Conservation (phyloP, 257 asterid genomes). For the Ilex asprella region DNA sequence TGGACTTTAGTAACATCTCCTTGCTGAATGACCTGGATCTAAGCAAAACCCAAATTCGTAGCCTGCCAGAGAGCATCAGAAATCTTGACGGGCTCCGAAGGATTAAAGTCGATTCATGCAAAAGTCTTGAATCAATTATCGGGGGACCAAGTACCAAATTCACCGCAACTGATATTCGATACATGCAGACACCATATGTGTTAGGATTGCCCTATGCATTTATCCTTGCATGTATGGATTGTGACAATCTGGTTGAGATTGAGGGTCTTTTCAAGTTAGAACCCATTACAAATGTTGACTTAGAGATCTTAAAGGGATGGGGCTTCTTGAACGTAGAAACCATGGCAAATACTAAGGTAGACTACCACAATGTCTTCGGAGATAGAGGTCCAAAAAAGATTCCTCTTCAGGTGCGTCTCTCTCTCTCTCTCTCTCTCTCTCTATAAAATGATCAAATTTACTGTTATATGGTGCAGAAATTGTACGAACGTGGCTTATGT, state of each 20-base stretch:
- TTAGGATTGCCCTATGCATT: no score
- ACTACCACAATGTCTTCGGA: neutral
- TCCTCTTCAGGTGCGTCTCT: slow-evolving; percentile 8
- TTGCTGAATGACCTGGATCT: slow-evolving; percentile 5
- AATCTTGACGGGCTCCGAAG: slow-evolving; percentile 4
- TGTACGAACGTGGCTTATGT: neutral
- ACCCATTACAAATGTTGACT: slow-evolving; percentile 6
- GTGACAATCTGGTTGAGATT: slow-evolving; percentile 6
- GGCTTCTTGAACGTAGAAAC: slow-evolving; percentile 7
- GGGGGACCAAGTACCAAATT: neutral
- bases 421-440: no score
- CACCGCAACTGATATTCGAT: no score
- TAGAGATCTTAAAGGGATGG: neutral
- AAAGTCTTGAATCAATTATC: slow-evolving; percentile 2
- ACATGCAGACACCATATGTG: neutral
- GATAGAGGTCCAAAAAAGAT: slow-evolving; percentile 3
- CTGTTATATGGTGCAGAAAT: neutral
- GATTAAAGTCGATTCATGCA: slow-evolving; percentile 4
- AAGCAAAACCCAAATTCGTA: slow-evolving; percentile 7
- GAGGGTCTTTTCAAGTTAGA: slow-evolving; percentile 11
- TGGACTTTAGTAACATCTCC: slow-evolving; percentile 3
- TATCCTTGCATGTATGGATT: neutral
- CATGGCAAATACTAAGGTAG: neutral
- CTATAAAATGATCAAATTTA: no score
- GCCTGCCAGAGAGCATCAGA: slow-evolving; percentile 15